Base-by-base conservation (phyloP, 441 rosid species). In the Eutrema salsugineum region DNA sequence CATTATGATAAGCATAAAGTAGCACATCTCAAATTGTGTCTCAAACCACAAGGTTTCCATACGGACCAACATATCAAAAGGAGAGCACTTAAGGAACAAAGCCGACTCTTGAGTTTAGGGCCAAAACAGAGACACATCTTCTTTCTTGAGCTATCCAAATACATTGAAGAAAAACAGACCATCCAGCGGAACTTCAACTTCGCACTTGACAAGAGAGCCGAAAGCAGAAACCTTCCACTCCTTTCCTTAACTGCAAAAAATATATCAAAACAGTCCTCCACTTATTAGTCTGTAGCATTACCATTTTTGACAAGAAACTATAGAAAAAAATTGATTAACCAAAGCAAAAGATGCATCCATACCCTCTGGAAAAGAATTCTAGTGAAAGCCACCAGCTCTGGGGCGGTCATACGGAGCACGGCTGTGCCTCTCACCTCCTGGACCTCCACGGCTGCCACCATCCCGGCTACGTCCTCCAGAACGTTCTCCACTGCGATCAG, bases 331-430 rank as follows among this genome's bases (percentile, higher is more conserved):
- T 46, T 28, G 5, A 50, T 14, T 46, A 67, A 51, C 3, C 0
- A 3, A 56, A 56, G 3, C 33, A 5, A 30, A 30, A 30, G 7
- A 28, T 28, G 15, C 38, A 56, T 48, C 39, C 65, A 46, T 75
- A 75, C 78, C 79, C 19, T 33, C 56, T 48, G 49, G 67, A 49
- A 33, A 24, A 59, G 51, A 38, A 51, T 19, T 58, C 67, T 70
- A 77, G 72, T 76, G 62, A 58, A 53, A 66, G 42, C 68, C 83
- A 71, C 90, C 86, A 64, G 87, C n/a, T 80, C 90, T 49, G 28
- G 91, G 93, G 63, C 97, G 95, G 20, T 93, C 93, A 50, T 93
- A 90, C 27, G 98, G 98, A 47, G 93, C 98, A 77, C 93, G 86
- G 11, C 94, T 87, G 68, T 93, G 81, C 68, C 93, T 85, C 83